Evolutionary conservation across 495 filamentous ascomycete species (phyloP).

Genomic region (Lophiostoma macrostomum): DNA sequence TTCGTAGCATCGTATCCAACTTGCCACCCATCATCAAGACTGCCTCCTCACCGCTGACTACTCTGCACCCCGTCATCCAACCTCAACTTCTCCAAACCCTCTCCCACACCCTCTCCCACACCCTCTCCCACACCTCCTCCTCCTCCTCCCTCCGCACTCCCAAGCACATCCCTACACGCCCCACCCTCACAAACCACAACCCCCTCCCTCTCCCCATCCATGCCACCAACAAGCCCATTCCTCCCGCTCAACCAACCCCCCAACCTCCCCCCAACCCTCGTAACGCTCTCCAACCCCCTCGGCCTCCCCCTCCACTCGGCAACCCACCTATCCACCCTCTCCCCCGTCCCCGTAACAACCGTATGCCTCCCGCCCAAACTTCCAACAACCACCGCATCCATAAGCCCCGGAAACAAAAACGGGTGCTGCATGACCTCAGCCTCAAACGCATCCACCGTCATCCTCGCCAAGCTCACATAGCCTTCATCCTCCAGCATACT

Average conservation of each 20-base stretch:
- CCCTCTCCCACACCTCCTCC: neutral
- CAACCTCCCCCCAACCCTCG: conserved; percentile 30
- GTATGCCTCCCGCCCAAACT: conserved; percentile 57
- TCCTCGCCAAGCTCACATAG: conserved; percentile 62
- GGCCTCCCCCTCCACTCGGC: conserved; percentile 26
- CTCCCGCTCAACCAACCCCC: conserved; percentile 41
- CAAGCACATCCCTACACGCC: conserved; percentile 38
- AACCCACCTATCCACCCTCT: conserved; percentile 34
- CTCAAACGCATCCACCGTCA: conserved; percentile 80
- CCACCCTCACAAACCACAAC: conserved; percentile 45
- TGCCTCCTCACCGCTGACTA: no score
- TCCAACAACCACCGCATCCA: conserved; percentile 68
- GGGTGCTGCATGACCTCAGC: conserved; percentile 90
- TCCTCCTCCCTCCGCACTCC: conserved; percentile 21
- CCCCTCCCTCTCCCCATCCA: conserved; percentile 36
- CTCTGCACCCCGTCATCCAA: no score
- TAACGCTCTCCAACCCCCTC: conserved; percentile 33
- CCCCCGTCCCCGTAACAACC: conserved; percentile 38
- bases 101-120: no score
- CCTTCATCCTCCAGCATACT: conserved; percentile 63
- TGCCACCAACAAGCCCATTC: conserved; percentile 39
- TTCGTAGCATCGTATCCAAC: no score
- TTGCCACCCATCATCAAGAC: no score
- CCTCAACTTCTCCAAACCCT: no score
- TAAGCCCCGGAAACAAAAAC: conserved; percentile 76